A percentile compares a stretch with the other conserved stretches of the same genome.
These are phyloP conservation scores for Populus hybrid DNA, from an alignment of 441 rosid species.

Conservation along the genomic window DNA sequence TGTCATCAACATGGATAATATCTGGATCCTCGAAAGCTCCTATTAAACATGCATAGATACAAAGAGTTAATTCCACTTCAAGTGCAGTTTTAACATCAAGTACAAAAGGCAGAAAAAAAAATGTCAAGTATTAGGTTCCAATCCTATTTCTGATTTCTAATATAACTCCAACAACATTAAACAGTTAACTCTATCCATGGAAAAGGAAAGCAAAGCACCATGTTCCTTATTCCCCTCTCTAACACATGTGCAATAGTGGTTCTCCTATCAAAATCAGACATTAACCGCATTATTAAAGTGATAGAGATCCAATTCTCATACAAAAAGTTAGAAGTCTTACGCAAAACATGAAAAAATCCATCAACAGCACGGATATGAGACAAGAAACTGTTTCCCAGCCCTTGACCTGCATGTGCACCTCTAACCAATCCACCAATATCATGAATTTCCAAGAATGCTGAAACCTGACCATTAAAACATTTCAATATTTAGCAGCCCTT, in stretches of 20 bases:
- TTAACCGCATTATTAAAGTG: neutral
- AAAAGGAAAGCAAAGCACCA: neutral
- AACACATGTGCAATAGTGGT: neutral
- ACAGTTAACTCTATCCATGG: neutral
- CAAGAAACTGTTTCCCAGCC: conserved; percentile 93
- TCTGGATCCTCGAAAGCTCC: conserved; percentile 99
- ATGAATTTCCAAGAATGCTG: conserved; percentile 97
- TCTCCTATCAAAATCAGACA: neutral
- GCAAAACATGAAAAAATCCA: conserved; percentile 96
- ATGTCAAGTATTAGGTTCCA: neutral
- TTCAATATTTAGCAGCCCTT: neutral
- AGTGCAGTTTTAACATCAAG: neutral
- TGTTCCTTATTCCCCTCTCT: neutral
- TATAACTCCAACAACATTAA: neutral
- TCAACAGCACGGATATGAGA: conserved; percentile 99
- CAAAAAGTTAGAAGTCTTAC: conserved; percentile 40
- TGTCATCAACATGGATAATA: conserved; percentile 91
- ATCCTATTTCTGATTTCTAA: neutral
- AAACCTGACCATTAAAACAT: conserved; percentile 39
- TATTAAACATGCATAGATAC: conserved; percentile 13
- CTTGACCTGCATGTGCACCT: conserved; percentile 99
- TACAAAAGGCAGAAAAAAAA: neutral
- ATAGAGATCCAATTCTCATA: neutral
- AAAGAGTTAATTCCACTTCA: neutral
- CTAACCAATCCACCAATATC: conserved; percentile 96